Evolutionary conservation across 192 early-diverging fungal species (phyloP).

Genomic region (Backusella sp.): DNA sequence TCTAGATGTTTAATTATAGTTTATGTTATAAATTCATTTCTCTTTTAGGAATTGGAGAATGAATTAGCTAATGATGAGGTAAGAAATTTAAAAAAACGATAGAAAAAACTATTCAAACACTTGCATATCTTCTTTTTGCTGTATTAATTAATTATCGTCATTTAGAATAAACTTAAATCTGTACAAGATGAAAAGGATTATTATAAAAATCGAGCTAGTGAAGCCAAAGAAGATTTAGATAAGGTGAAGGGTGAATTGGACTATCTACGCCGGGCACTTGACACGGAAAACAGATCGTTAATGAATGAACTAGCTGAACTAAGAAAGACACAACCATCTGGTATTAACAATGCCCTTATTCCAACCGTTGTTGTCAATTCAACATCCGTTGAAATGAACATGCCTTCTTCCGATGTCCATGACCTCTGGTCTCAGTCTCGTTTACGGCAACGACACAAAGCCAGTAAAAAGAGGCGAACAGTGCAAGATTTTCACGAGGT

Average conservation of each 20-base stretch:
- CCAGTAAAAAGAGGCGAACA: constrained; percentile 4
- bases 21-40: not conserved
- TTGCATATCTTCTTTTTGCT: not conserved
- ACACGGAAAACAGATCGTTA: constrained; percentile 24
- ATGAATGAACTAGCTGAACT: constrained; percentile 29
- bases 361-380: not conserved
- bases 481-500: constrained; percentile 24
- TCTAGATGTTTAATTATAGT: constrained; percentile 3
- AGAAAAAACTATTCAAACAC: not conserved
- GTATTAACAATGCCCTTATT: not conserved
- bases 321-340: not conserved
- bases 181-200: constrained; percentile 34
- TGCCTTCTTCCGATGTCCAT: constrained; percentile 5
- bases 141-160: not conserved
- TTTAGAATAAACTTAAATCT: constrained; percentile 22
- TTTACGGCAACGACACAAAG: constrained; percentile 15
- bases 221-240: constrained; percentile 33
- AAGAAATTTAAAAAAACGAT: not conserved
- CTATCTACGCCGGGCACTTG: constrained; percentile 17
- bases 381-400: constrained; percentile 10
- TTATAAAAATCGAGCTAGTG: constrained; percentile 29
- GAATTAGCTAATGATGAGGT: constrained; percentile 19
- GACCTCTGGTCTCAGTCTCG: constrained; percentile 22
- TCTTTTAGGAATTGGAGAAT: constrained; percentile 19
- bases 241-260: not conserved